These are phyloP conservation scores for Coemansia sp. DNA, from an alignment of 192 early-diverging fungal species.

Conservation along the genomic window DNA sequence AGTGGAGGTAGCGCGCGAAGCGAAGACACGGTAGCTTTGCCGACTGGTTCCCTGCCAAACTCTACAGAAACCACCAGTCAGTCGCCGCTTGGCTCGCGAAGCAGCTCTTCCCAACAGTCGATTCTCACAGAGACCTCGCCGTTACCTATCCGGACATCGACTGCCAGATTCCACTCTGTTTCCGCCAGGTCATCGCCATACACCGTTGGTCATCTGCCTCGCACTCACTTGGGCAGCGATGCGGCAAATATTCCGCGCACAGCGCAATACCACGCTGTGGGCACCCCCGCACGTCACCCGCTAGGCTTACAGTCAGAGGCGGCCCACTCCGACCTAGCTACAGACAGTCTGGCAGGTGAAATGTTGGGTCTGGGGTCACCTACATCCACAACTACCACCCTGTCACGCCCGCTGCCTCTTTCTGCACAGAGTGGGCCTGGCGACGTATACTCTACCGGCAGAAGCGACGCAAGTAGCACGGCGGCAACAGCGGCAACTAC, in stretches of 20 bases:
- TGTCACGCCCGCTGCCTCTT: not conserved
- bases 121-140: constrained; percentile 35
- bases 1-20: not conserved
- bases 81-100: not conserved
- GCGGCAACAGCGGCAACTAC: constrained; percentile 10
- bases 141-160: constrained; percentile 23
- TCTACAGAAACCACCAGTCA: not conserved
- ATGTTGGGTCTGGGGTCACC: not conserved
- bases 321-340: constrained; percentile 27
- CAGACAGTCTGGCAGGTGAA: not conserved
- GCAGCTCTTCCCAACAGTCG: not conserved
- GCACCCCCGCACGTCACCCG: constrained; percentile 53
- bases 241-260: constrained; percentile 48
- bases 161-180: constrained; percentile 15
- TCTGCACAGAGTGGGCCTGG: not conserved
- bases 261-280: constrained; percentile 51
- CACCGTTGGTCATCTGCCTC: constrained; percentile 12
- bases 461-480: not conserved
- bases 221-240: constrained; percentile 20
- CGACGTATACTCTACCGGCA: not conserved
- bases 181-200: constrained; percentile 35
- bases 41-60: not conserved
- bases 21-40: not conserved
- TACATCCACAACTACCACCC: not conserved
- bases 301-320: constrained; percentile 46